Conservation (phyloP, 306 rosid genomes). For the Ormosia semicastrata region DNA sequence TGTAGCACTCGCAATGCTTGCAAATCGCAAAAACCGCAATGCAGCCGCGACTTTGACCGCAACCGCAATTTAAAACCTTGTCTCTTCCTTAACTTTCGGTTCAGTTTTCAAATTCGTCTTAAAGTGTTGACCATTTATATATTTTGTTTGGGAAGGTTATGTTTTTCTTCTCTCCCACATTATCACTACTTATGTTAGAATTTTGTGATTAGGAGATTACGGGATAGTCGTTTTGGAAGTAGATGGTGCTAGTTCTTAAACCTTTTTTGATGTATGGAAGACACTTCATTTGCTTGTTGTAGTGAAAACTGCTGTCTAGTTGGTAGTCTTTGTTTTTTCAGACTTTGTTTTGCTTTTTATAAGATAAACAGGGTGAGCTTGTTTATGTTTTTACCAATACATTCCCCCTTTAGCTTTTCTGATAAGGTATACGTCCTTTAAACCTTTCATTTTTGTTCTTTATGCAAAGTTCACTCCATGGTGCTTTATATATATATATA, state of each 20-base stretch:
- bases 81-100: not conserved
- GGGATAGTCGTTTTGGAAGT: not conserved
- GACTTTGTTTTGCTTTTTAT: too few species aligned
- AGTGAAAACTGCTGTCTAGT: not conserved
- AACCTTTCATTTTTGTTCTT: too few species aligned
- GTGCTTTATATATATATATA: too few species aligned
- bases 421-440: too few species aligned
- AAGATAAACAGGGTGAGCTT: not conserved
- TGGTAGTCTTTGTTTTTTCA: not conserved
- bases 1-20: too few species aligned
- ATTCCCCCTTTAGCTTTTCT: too few species aligned
- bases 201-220: conserved; percentile 14
- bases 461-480: too few species aligned
- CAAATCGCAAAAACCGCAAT: too few species aligned
- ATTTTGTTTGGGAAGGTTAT: not conserved
- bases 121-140: not conserved
- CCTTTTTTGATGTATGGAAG: not conserved
- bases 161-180: not conserved
- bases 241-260: not conserved
- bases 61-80: too few species aligned
- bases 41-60: too few species aligned
- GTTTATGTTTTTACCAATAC: not conserved
- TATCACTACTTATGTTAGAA: not conserved
- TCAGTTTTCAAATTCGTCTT: not conserved
- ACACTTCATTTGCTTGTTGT: not conserved